phyloP scores from a whole-genome alignment of 257 asterid genomes.

The Lithospermum erythrorhizon region DNA sequence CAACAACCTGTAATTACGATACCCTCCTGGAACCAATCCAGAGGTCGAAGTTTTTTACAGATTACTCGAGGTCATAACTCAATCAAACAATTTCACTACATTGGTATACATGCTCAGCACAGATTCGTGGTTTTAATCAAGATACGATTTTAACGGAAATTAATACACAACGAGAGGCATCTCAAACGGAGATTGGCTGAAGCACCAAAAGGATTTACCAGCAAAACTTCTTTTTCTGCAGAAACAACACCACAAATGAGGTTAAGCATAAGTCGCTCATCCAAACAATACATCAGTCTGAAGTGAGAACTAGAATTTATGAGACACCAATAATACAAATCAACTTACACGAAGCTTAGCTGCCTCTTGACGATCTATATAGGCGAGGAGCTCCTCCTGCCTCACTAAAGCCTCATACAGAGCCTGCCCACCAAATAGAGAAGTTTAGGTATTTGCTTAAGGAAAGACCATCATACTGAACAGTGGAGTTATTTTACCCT shows the following conservation, averaged over 20 bases:
- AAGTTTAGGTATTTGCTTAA: background rate
- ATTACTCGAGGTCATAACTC: too few relatives aligned
- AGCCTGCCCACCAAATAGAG: slow-evolving; percentile 43
- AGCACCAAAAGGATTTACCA: slow-evolving; percentile 21
- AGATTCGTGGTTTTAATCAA: background rate
- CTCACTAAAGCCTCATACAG: slow-evolving; percentile 86
- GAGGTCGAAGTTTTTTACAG: too few relatives aligned
- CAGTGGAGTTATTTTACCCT: too few relatives aligned
- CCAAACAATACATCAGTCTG: background rate
- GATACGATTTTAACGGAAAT: background rate
- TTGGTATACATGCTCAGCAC: background rate
- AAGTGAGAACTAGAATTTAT: background rate
- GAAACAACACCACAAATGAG: slow-evolving; percentile 5
- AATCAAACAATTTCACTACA: too few relatives aligned
- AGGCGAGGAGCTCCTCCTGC: slow-evolving; percentile 95
- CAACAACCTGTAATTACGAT: too few relatives aligned
- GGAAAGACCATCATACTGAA: background rate
- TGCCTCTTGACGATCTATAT: slow-evolving; percentile 73
- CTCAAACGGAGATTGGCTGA: background rate
- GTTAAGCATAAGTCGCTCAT: background rate
- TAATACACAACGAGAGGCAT: background rate
- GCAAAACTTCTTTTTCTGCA: slow-evolving; percentile 87
- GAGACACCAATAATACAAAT: too few relatives aligned
- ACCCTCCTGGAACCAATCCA: too few relatives aligned
- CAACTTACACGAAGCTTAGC: slow-evolving; percentile 64